Conservation (phyloP, 345 rosid species). For the Boechera retrofracta region DNA sequence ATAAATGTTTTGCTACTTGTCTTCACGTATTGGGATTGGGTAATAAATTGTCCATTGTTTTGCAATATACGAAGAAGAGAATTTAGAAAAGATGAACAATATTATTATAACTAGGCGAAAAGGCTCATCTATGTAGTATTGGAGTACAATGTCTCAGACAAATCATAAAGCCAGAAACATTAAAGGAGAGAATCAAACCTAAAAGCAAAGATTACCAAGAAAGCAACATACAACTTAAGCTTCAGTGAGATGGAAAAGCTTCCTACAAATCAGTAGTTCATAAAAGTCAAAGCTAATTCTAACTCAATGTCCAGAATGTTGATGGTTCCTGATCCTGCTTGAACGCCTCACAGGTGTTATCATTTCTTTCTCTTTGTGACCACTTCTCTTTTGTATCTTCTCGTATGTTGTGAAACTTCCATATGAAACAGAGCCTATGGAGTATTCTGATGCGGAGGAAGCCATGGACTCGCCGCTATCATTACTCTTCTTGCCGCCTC, state of each 20-base stretch:
- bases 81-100: background rate
- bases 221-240: slow-evolving; percentile 30
- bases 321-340: slow-evolving; percentile 67
- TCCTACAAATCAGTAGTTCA: slow-evolving; percentile 31
- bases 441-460: slow-evolving; percentile 75
- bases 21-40: no score
- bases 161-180: slow-evolving; percentile 34
- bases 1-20: background rate
- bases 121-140: background rate
- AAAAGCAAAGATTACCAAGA: slow-evolving; percentile 16
- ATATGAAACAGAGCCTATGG: slow-evolving; percentile 60
- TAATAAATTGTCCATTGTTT: background rate
- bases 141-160: slow-evolving; percentile 22
- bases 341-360: slow-evolving; percentile 90
- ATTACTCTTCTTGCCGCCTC: slow-evolving; percentile 47
- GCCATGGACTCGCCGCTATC: slow-evolving; percentile 66
- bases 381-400: slow-evolving; percentile 65
- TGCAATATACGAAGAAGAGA: background rate
- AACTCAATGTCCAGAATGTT: slow-evolving; percentile 52
- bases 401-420: slow-evolving; percentile 91
- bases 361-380: slow-evolving; percentile 57
- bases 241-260: slow-evolving; percentile 45
- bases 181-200: slow-evolving; percentile 13
- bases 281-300: slow-evolving; percentile 19
- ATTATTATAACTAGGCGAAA: slow-evolving; percentile 13